A percentile compares a stretch with the other conserved stretches of the same genome.
These are phyloP conservation scores for Clonostachys rhizophaga DNA, from an alignment of 2,329 filamentous ascomycete species.

Conservation along the genomic window DNA sequence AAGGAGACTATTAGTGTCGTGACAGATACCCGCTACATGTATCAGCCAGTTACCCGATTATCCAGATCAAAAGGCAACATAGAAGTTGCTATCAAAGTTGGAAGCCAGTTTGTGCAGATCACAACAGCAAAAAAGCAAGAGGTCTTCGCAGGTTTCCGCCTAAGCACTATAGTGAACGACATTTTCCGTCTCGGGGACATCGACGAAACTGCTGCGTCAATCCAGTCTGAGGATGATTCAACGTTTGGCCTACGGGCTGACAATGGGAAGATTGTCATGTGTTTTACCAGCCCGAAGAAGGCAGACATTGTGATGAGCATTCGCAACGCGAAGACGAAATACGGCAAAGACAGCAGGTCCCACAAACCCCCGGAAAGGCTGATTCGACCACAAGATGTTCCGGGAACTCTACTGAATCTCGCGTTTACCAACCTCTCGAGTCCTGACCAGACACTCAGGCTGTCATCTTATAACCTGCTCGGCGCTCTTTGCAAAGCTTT, in stretches of 20 bases:
- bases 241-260: conserved; percentile 65
- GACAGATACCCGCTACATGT: conserved; percentile 61
- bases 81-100: conserved; percentile 64
- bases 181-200: conserved; percentile 65
- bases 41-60: conserved; percentile 59
- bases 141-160: conserved; percentile 55
- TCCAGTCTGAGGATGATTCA: conserved; percentile 61
- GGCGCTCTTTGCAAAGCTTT: conserved; percentile 64
- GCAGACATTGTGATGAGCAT: conserved; percentile 60
- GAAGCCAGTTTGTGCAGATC: conserved; percentile 65
- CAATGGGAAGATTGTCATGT: conserved; percentile 68
- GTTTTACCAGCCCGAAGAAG: conserved; percentile 64
- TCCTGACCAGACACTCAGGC: conserved; percentile 51
- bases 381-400: conserved; percentile 66
- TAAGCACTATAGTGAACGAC: conserved; percentile 63
- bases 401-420: conserved; percentile 63
- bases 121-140: conserved; percentile 67
- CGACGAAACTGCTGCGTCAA: conserved; percentile 61
- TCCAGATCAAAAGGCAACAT: conserved; percentile 69
- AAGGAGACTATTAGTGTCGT: conserved; percentile 68
- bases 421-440: conserved; percentile 64
- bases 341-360: conserved; percentile 57
- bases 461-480: conserved; percentile 64
- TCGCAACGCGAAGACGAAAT: conserved; percentile 57
- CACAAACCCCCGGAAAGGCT: conserved; percentile 60